Percentiles rank a stretch among this genome's conserved stretches.
These are phyloP conservation scores for Alternaria sp. DNA, from an alignment of 2,329 filamentous ascomycete species.

Conservation along the genomic window DNA sequence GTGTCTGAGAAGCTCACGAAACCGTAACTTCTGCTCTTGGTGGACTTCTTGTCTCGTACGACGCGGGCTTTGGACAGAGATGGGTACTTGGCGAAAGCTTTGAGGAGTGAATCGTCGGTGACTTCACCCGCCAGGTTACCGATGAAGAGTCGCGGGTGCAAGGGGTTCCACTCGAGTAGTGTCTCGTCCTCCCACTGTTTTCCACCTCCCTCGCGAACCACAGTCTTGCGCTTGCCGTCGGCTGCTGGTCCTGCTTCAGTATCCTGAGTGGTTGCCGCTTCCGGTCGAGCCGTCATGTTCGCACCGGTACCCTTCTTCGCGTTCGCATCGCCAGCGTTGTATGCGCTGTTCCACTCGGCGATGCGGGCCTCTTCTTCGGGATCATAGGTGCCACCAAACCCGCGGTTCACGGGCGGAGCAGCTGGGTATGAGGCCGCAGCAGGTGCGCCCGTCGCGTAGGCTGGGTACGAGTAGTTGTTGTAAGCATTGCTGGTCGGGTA, in stretches of 20 bases:
- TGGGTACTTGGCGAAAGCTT: constrained; percentile 87
- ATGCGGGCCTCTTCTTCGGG: constrained; percentile 90
- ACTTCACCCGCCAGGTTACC: constrained; percentile 97
- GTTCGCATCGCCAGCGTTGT: constrained; percentile 67
- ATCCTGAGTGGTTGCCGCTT: constrained; percentile 46
- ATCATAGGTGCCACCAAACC: constrained; percentile 57
- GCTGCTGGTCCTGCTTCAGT: constrained; percentile 56
- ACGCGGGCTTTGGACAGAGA: constrained; percentile 93
- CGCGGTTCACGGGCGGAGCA: constrained; percentile 36
- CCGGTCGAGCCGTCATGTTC: constrained; percentile 44
- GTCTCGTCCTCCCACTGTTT: constrained; percentile 90
- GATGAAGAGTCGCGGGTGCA: constrained; percentile 92
- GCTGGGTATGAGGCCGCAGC: constrained; percentile 24
- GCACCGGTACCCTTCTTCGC: constrained; percentile 54
- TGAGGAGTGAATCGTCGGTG: constrained; percentile 92
- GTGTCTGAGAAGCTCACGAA: constrained; percentile 96
- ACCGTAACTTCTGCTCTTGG: constrained; percentile 94
- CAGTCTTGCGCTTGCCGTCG: constrained; percentile 78
- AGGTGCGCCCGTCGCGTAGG: constrained; percentile 58
- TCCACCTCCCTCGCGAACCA: constrained; percentile 85
- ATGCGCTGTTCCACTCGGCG: constrained; percentile 93
- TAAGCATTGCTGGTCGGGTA: constrained; percentile 56
- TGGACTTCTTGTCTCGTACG: constrained; percentile 92
- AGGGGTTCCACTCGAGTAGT: constrained; percentile 93
- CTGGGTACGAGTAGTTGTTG: constrained; percentile 74